These are phyloP conservation scores for Exobasidium cylindrosporum DNA, from an alignment of 1,284 basidiomycete species.

Conservation along the genomic window DNA sequence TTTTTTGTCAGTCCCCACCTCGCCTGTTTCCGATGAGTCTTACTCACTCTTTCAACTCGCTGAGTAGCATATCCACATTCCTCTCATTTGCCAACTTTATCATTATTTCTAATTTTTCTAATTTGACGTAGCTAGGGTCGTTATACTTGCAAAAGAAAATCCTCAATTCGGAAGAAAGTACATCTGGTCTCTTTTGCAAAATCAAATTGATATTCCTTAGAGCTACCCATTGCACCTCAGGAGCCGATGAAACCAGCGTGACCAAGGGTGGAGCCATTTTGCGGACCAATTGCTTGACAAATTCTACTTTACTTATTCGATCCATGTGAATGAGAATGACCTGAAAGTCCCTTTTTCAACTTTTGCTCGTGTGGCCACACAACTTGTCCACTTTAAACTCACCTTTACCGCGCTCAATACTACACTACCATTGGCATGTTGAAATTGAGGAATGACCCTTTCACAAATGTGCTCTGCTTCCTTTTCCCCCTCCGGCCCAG, in stretches of 20 bases:
- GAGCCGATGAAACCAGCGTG: constrained; percentile 63
- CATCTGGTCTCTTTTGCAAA: constrained; percentile 83
- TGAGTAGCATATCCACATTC: constrained; percentile 89
- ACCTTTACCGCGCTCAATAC: constrained; percentile 93
- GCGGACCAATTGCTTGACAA: constrained; percentile 78
- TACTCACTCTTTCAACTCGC: constrained; percentile 77
- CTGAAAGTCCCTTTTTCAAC: constrained; percentile 56
- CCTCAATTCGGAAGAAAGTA: constrained; percentile 90
- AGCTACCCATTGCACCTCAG: constrained; percentile 89
- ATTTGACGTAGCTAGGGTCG: constrained; percentile 95
- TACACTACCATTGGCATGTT: constrained; percentile 92
- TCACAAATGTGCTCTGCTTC: constrained; percentile 99
- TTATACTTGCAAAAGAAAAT: constrained; percentile 99
- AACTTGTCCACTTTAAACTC: constrained; percentile 25
- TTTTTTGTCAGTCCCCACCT: neutral
- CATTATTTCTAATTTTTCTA: constrained; percentile 98
- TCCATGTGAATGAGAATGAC: constrained; percentile 75
- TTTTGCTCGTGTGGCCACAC: neutral
- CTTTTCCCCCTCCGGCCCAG: constrained; percentile 64
- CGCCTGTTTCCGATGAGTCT: constrained; percentile 19
- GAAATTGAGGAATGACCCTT: constrained; percentile 95
- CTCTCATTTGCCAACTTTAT: constrained; percentile 84
- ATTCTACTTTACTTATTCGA: constrained; percentile 68
- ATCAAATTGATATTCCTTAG: constrained; percentile 94
- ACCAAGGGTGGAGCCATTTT: constrained; percentile 97